Percentiles rank a stretch among this genome's conserved stretches.
These are phyloP conservation scores for Amanita jacksonii DNA, from an alignment of 768 basidiomycete genomes.

Conservation along the genomic window DNA sequence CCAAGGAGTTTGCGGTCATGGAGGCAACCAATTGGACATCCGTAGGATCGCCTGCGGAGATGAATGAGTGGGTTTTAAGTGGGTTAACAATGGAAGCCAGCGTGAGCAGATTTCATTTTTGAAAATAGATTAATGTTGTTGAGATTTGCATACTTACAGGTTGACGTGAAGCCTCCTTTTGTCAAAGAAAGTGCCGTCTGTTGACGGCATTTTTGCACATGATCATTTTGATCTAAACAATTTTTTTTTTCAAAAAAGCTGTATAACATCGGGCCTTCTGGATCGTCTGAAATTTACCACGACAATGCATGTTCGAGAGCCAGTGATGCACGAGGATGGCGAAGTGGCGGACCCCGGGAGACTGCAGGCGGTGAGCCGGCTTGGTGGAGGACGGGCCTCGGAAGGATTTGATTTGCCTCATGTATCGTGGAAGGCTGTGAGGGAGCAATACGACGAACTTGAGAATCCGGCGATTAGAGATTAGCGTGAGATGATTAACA, in stretches of 20 bases:
- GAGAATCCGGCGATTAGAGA: slow-evolving; percentile 6
- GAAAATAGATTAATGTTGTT: background rate
- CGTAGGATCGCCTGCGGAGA: slow-evolving; percentile 41
- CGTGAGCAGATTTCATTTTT: slow-evolving; percentile 27
- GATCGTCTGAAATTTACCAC: slow-evolving; percentile 34
- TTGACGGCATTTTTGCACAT: too few species aligned
- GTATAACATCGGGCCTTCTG: slow-evolving; percentile 35
- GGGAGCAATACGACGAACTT: slow-evolving; percentile 19
- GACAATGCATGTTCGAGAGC: slow-evolving; percentile 39
- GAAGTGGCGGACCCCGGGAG: slow-evolving; percentile 35
- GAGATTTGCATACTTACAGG: slow-evolving; percentile 22
- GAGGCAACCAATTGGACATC: slow-evolving; percentile 49
- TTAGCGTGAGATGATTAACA: slow-evolving; percentile 7
- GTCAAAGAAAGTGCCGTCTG: slow-evolving; percentile 50
- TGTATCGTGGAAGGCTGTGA: slow-evolving; percentile 25
- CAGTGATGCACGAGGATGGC: slow-evolving; percentile 34
- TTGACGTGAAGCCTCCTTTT: slow-evolving; percentile 37
- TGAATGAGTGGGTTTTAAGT: slow-evolving; percentile 52
- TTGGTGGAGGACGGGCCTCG: slow-evolving; percentile 43
- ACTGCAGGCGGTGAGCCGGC: slow-evolving; percentile 38
- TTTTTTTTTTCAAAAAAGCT: slow-evolving; percentile 34
- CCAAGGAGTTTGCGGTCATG: slow-evolving; percentile 57
- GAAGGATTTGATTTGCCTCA: slow-evolving; percentile 39
- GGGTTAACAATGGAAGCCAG: slow-evolving; percentile 46
- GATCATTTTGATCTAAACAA: slow-evolving; percentile 1